Evolutionary conservation across 2,329 filamentous ascomycete genomes (phyloP).

Genomic region (Penicillium brasilianum): DNA sequence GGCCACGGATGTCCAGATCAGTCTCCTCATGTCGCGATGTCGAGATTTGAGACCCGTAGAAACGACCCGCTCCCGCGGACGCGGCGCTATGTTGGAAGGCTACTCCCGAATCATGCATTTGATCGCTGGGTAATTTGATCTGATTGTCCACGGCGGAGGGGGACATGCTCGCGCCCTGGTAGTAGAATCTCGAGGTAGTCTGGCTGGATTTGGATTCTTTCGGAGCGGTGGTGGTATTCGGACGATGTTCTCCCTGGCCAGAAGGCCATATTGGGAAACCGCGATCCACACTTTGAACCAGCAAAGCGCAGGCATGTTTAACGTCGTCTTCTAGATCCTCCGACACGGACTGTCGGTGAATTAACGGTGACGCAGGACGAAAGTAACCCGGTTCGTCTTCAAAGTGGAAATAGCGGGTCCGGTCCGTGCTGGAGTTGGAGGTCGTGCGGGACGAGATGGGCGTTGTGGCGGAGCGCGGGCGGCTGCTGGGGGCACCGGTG

Average conservation of each 20-base stretch:
- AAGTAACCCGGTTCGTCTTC: conserved; percentile 41
- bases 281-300: conserved; percentile 38
- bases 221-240: not conserved
- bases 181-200: not conserved
- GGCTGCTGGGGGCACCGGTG: conserved; percentile 12
- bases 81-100: conserved; percentile 6
- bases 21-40: conserved; percentile 14
- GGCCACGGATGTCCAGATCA: conserved; percentile 8
- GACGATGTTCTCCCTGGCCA: not conserved
- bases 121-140: not conserved
- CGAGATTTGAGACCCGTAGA: conserved; percentile 24
- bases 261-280: conserved; percentile 27
- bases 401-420: conserved; percentile 39
- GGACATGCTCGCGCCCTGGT: conserved; percentile 12
- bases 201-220: conserved; percentile 9
- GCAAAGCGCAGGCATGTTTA: conserved; percentile 42
- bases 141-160: conserved; percentile 12
- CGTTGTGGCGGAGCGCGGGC: conserved; percentile 28
- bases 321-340: conserved; percentile 42
- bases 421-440: conserved; percentile 18
- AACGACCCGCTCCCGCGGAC: conserved; percentile 12
- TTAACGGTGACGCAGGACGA: conserved; percentile 38
- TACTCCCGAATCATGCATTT: conserved; percentile 23
- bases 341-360: conserved; percentile 41
- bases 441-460: conserved; percentile 14